Evolutionary conservation across 1,284 basidiomycete species (phyloP).

Genomic region (Cutaneotrichosporon dermatis): DNA sequence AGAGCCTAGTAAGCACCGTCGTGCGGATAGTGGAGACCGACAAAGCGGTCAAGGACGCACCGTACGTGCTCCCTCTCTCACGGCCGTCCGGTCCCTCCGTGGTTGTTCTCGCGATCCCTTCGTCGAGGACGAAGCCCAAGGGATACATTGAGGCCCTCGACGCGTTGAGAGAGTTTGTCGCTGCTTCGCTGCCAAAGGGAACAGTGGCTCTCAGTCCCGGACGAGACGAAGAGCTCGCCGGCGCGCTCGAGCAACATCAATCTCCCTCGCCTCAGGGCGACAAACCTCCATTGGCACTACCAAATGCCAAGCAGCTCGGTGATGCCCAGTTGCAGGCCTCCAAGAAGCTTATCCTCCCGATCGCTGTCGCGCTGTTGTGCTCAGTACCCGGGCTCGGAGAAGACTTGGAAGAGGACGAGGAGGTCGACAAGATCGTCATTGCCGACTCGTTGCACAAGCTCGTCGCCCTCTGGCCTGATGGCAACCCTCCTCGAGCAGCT

Average conservation of each 20-base stretch:
- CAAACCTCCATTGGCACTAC: neutral
- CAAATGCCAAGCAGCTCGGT: neutral
- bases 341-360: constrained; percentile 29
- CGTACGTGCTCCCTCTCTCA: constrained; percentile 7
- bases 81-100: neutral
- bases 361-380: constrained; percentile 27
- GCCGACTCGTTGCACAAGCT: constrained; percentile 36
- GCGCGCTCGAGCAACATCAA: neutral
- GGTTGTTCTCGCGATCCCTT: constrained; percentile 21
- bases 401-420: neutral
- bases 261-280: neutral
- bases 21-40: constrained; percentile 24
- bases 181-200: neutral
- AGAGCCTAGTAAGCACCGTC: neutral
- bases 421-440: constrained; percentile 27
- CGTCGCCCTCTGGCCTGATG: constrained; percentile 43
- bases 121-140: constrained; percentile 24
- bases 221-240: constrained; percentile 10
- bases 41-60: constrained; percentile 20
- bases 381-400: constrained; percentile 11
- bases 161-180: constrained; percentile 14
- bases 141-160: constrained; percentile 20
- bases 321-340: neutral
- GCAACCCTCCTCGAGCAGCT: constrained; percentile 43
- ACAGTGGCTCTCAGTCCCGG: constrained; percentile 22